Evolutionary conservation across 352 stramenopile species (phyloP).

Genomic region (Globisporangium uncinulatum): DNA sequence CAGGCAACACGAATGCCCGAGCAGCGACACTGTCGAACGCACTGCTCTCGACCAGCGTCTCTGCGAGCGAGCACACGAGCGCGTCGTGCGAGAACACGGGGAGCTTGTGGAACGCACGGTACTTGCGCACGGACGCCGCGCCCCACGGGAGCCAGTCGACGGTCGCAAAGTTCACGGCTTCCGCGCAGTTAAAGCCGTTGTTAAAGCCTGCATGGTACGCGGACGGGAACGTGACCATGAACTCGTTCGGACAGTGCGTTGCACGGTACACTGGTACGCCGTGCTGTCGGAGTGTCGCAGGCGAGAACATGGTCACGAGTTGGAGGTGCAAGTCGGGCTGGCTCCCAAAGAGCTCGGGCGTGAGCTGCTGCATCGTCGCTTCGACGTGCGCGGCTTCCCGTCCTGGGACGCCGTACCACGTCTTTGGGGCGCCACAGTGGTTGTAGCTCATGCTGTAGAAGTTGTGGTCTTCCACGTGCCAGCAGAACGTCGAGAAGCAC

Average conservation of each 20-base stretch:
- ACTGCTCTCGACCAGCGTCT: conserved; percentile 53
- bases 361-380: conserved; percentile 85
- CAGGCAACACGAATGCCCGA: conserved; percentile 48
- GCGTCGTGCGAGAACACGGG: conserved; percentile 86
- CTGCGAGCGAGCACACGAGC: conserved; percentile 68
- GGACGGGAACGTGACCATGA: conserved; percentile 98
- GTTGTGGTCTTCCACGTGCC: conserved; percentile 99
- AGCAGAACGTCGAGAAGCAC: conserved; percentile 99
- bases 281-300: conserved; percentile 59
- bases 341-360: conserved; percentile 92
- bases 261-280: conserved; percentile 93
- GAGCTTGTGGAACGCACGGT: conserved; percentile 71
- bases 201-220: conserved; percentile 98
- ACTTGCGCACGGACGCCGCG: conserved; percentile 63
- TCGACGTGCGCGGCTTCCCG: conserved; percentile 90
- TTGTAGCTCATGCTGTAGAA: conserved; percentile 99
- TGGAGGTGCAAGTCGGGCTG: conserved; percentile 95
- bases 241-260: conserved; percentile 95
- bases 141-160: conserved; percentile 87
- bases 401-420: conserved; percentile 97
- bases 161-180: conserved; percentile 90
- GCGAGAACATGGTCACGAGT: conserved; percentile 84
- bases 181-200: conserved; percentile 93
- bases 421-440: conserved; percentile 96
- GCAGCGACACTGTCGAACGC: conserved; percentile 46